Evolutionary conservation across 2,329 filamentous ascomycete species (phyloP), one percentile per base, ranked within the genome.

Genomic region (Penicillium sp.): DNA sequence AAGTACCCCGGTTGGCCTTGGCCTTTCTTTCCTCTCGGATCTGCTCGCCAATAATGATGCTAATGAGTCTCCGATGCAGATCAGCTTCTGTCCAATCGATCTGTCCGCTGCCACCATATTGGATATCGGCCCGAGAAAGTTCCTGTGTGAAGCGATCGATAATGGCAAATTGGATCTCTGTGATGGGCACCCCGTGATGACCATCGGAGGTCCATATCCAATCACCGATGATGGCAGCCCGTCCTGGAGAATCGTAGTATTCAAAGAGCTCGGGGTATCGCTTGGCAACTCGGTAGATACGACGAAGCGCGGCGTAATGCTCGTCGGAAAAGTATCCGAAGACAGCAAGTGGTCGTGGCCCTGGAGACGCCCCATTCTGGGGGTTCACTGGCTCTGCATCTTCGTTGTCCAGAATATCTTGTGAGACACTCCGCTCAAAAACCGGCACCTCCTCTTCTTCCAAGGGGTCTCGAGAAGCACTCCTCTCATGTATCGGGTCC

Each of bases 1-100:
- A 69, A 33, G 62, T 57, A 42, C 62, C 61, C 47, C 67, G 67
- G 48, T 61, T 54, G 27, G 61, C 62, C 57, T 67, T 69, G 54
- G 65, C 66, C 59, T 74, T 76, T 56, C 66, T 64, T 58, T 79
- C 76, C 52, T 71, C 70, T 65, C 78, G 69, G 50, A 79, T 74
- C 57, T 77, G 74, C 62, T 79, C 77, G 35, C 78, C 78, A 66
- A 80, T 75, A 29, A 79, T 78, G 55, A 80, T 72, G 57, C 78
- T 78, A 57, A 79, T 77, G 57, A 80, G 65, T 61, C 76, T 69
- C 62, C 71, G 71, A 57, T 77, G 72, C 56, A 80, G 63, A 43
- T 80, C 76, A 48, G 77, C 74, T 43, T 77, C 76, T 27, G 68
- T 74, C 78, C 78, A 80, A 51, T 73, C 76, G 62, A 76, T 64